phyloP scores from a whole-genome alignment of 2,329 filamentous ascomycete genomes.

The Pseudonectria buxi region DNA sequence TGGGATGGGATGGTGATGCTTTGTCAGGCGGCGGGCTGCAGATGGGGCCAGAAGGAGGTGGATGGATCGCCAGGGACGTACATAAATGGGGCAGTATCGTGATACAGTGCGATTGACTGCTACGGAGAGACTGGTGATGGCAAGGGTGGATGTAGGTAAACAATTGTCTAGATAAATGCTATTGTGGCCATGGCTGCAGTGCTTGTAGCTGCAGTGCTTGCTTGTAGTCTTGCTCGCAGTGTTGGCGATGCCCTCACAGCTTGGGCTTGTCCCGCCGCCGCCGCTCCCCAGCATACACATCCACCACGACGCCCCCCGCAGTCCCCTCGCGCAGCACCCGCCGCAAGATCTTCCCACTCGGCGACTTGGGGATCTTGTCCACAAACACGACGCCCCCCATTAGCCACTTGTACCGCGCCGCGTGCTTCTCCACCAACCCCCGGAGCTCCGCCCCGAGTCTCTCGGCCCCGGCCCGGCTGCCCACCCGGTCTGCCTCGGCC shows the following conservation, averaged over 20 bases:
- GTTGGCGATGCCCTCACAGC: neutral
- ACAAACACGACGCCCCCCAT: slow-evolving; percentile 66
- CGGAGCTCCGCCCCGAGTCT: slow-evolving; percentile 48
- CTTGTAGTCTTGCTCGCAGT: too few relatives aligned
- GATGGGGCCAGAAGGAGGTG: too few relatives aligned
- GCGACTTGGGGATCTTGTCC: slow-evolving; percentile 64
- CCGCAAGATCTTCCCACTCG: slow-evolving; percentile 44
- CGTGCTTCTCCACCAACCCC: slow-evolving; percentile 50
- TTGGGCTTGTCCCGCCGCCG: slow-evolving; percentile 14
- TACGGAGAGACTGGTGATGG: too few relatives aligned
- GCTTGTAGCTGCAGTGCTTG: too few relatives aligned
- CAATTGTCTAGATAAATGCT: too few relatives aligned
- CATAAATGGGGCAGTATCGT: too few relatives aligned
- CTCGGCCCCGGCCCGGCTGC: slow-evolving; percentile 29
- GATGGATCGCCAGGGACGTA: too few relatives aligned
- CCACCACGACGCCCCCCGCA: slow-evolving; percentile 29
- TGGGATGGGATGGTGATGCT: too few relatives aligned
- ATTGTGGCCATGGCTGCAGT: too few relatives aligned
- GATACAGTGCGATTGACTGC: too few relatives aligned
- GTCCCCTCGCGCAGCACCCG: slow-evolving; percentile 36
- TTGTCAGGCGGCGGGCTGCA: too few relatives aligned
- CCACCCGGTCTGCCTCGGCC: slow-evolving; percentile 10
- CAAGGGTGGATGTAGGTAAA: too few relatives aligned
- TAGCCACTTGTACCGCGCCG: slow-evolving; percentile 59
- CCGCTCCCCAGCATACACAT: slow-evolving; percentile 10